A percentile compares a stretch with the other conserved stretches of the same genome.
These are phyloP conservation scores for Candida qinlingensis DNA, from an alignment of 805 yeast species.

Conservation along the genomic window DNA sequence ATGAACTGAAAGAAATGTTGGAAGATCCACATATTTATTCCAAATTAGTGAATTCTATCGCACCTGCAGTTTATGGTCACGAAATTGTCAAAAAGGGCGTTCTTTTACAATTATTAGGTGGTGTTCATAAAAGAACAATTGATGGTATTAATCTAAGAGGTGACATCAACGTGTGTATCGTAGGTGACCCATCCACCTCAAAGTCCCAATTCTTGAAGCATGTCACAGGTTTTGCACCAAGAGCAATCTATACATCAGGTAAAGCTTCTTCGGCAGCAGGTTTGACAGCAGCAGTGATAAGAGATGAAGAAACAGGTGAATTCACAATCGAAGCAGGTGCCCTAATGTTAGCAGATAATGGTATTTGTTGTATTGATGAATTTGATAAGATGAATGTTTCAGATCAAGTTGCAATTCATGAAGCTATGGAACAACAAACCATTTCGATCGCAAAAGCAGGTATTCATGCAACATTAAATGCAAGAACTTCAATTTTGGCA, in stretches of 20 bases:
- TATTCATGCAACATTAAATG: conserved; percentile 95
- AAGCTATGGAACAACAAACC: conserved; percentile 99
- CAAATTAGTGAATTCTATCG: conserved; percentile 80
- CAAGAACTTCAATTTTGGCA: conserved; percentile 92
- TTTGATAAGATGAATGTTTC: conserved; percentile 95
- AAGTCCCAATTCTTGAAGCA: conserved; percentile 94
- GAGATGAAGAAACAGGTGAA: conserved; percentile 96
- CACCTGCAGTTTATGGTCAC: conserved; percentile 96
- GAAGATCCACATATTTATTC: conserved; percentile 80
- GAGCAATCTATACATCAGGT: conserved; percentile 96
- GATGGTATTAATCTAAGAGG: conserved; percentile 96
- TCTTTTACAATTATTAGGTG: conserved; percentile 82
- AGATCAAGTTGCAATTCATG: conserved; percentile 98
- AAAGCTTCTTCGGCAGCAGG: conserved; percentile 99
- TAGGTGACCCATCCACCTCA: conserved; percentile 97
- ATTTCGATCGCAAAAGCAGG: conserved; percentile 98
- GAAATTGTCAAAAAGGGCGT: conserved; percentile 92
- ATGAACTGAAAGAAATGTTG: conserved; percentile 85
- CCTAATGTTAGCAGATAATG: conserved; percentile 95
- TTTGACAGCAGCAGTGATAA: conserved; percentile 94
- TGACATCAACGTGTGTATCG: conserved; percentile 92
- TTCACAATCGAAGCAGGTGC: conserved; percentile 99
- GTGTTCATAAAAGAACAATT: conserved; percentile 89
- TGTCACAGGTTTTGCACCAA: conserved; percentile 84
- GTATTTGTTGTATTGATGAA: conserved; percentile 97